Conservation (phyloP, 495 filamentous ascomycete genomes). For the Daldinia grandis region DNA sequence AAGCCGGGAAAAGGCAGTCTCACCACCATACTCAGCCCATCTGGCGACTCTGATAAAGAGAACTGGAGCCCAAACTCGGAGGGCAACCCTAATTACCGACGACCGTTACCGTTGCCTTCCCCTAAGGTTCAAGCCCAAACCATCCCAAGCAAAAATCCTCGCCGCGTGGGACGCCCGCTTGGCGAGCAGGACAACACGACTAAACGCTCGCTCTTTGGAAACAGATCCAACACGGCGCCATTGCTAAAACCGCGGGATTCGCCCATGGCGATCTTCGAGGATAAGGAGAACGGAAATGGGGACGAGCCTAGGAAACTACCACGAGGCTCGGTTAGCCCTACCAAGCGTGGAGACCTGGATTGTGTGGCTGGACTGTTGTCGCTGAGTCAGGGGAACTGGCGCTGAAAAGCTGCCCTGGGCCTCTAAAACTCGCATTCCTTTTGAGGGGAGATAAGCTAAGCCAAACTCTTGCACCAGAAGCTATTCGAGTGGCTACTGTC, state of each 20-base stretch:
- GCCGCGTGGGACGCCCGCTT: slow-evolving; percentile 48
- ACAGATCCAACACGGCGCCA: slow-evolving; percentile 50
- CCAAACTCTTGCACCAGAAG: not conserved
- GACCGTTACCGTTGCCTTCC: slow-evolving; percentile 20
- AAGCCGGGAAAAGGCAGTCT: slow-evolving; percentile 51
- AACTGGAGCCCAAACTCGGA: slow-evolving; percentile 75
- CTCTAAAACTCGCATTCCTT: not conserved
- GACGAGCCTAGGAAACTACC: not conserved
- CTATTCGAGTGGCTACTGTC: not conserved
- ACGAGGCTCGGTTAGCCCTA: slow-evolving; percentile 53
- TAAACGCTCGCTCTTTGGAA: slow-evolving; percentile 39
- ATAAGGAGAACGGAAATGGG: slow-evolving; percentile 37
- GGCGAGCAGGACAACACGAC: slow-evolving; percentile 42
- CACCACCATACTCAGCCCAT: slow-evolving; percentile 42
- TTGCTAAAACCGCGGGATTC: slow-evolving; percentile 21
- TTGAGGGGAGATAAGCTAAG: not conserved
- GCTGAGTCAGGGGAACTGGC: slow-evolving; percentile 68
- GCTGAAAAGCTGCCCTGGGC: slow-evolving; percentile 37
- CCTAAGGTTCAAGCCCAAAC: slow-evolving; percentile 19
- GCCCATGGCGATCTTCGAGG: slow-evolving; percentile 53
- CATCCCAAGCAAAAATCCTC: slow-evolving; percentile 41
- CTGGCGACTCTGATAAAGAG: slow-evolving; percentile 89
- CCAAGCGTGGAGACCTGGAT: slow-evolving; percentile 72
- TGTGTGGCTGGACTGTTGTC: slow-evolving; percentile 80
- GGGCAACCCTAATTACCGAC: slow-evolving; percentile 52